A percentile compares a stretch with the other conserved stretches of the same genome.
phyloP scores from a whole-genome alignment of 2,329 filamentous ascomycete genomes.

The Apiospora saccharicola region DNA sequence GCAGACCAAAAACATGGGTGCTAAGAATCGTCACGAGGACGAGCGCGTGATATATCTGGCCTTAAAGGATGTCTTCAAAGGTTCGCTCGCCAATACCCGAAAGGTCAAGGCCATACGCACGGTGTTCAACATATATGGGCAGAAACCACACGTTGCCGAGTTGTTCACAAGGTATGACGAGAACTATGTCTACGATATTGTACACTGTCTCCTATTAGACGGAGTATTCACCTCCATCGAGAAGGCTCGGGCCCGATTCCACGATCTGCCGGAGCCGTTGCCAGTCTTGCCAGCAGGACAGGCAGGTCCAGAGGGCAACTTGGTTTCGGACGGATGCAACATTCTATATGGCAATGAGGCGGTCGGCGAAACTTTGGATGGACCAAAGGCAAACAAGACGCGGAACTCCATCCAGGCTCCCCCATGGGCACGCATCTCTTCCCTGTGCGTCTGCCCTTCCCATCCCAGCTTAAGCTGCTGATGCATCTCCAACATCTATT shows the following conservation, averaged over 20 bases:
- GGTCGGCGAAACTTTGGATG: neutral
- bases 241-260: neutral
- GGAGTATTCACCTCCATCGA: neutral
- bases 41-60: neutral
- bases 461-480: neutral
- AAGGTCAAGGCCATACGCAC: neutral
- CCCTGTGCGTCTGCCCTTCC: neutral
- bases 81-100: neutral
- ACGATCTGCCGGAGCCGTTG: neutral
- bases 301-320: neutral
- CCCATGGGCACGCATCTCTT: neutral
- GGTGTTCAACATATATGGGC: neutral
- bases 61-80: neutral
- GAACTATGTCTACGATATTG: neutral
- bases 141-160: neutral
- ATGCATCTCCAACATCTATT: neutral
- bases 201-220: neutral
- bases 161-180: neutral
- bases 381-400: neutral
- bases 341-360: neutral
- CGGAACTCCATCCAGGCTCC: neutral
- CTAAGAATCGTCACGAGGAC: fast-evolving
- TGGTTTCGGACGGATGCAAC: neutral
- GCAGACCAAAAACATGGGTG: neutral
- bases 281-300: neutral